Base-by-base conservation (phyloP, 306 rosid species). In the Rosa multiflora region DNA sequence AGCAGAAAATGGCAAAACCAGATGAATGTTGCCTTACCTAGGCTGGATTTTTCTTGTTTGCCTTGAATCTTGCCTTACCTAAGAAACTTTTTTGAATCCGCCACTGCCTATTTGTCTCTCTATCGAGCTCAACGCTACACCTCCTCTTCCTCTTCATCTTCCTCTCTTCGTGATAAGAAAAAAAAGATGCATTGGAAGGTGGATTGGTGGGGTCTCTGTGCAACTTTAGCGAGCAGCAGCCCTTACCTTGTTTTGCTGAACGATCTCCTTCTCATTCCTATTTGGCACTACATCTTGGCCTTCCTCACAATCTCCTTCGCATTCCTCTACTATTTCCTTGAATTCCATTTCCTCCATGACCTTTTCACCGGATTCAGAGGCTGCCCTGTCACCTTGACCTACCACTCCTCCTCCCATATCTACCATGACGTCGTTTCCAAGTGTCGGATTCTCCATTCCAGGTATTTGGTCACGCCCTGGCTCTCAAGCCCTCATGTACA, bases 401-500 rank as follows among this genome's bases (percentile, higher is more conserved):
- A 74, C 84, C 67, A 90, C 29, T 69, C 97, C 12, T 70, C 40
- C 69, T 87, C 94, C 15, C 67, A 76, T 3, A 66, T 90, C 88
- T 93, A 83, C 81, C 80, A 90, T 10, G 93, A 75, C 47, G 89
- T 95, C 51, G 94, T 87, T 84, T 91, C 98, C 70, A 91, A 91
- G 76, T 95, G 99, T 77, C 83, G 83, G 78, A 61, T 93, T 70
- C 98, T 95, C 58, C 94, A 81, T 46, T 90, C 87, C 76, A 84
- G 91, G 82, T 95, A 86, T 26, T 83, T 78, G 69, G 78, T 89
- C 4, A 91, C 99, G 46, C 96, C 94, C 4, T 93, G 99, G 99
- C 91, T 93, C 21, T 84, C 92, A 0, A 93, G 94, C 77, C 98
- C 98, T 72, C 98, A 95, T 79, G 2, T 95, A 43, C 98, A 95